These are phyloP conservation scores for Scutellaria barbata DNA, from an alignment of 257 asterid species.

Conservation along the genomic window DNA sequence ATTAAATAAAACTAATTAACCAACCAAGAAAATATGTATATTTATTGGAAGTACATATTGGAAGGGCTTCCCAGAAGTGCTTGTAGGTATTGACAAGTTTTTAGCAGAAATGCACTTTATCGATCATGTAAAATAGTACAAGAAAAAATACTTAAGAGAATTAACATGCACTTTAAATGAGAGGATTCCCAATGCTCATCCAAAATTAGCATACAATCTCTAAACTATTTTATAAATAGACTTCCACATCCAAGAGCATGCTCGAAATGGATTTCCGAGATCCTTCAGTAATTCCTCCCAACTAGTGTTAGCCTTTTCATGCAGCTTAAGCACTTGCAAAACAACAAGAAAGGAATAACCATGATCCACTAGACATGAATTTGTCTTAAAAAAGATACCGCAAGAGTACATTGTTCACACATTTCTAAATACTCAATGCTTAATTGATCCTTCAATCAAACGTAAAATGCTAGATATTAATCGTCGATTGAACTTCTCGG, in stretches of 20 bases:
- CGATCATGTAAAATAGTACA: background rate
- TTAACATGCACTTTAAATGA: background rate
- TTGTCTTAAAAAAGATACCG: background rate
- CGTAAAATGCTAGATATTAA: background rate
- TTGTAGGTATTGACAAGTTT: background rate
- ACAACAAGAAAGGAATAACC: background rate
- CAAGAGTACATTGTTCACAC: background rate
- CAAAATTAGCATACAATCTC: background rate
- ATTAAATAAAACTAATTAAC: background rate
- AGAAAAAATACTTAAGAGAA: background rate
- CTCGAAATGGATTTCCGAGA: too few species aligned
- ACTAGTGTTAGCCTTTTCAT: background rate
- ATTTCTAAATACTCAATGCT: background rate
- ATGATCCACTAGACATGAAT: background rate
- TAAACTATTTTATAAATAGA: too few species aligned
- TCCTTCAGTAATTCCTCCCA: background rate
- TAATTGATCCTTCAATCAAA: slow-evolving; percentile 14
- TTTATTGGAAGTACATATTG: too few species aligned
- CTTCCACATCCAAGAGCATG: too few species aligned
- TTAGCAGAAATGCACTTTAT: background rate
- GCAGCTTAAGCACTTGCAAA: background rate
- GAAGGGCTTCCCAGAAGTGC: background rate
- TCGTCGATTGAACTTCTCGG: background rate
- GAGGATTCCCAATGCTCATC: background rate
- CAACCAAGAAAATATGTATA: background rate